phyloP scores from a whole-genome alignment of 2,329 filamentous ascomycete species.

The Juglanconis juglandina region DNA sequence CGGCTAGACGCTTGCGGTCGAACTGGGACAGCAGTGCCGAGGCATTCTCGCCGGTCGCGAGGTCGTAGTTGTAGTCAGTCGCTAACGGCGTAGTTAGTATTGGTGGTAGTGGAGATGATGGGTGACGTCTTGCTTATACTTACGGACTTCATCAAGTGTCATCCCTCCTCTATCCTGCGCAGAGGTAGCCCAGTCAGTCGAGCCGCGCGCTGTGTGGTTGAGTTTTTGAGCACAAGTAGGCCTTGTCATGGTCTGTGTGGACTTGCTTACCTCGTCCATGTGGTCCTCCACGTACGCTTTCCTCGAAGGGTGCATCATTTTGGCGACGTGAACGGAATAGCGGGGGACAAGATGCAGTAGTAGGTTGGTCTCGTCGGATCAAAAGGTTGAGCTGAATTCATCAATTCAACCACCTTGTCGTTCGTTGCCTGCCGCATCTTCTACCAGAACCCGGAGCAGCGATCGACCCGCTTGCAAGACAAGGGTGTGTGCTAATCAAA shows the following conservation, averaged over 20 bases:
- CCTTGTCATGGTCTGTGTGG: slow-evolving; percentile 9
- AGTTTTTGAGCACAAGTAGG: slow-evolving; percentile 21
- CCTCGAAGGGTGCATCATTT: slow-evolving; percentile 79
- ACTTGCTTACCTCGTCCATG: slow-evolving; percentile 57
- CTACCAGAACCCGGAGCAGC: no score
- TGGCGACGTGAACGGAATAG: slow-evolving; percentile 21
- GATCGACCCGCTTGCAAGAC: not conserved
- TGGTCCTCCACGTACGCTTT: slow-evolving; percentile 92
- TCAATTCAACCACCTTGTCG: not conserved
- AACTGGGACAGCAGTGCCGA: slow-evolving; percentile 85
- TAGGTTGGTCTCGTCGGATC: not conserved
- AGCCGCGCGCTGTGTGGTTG: slow-evolving; percentile 20
- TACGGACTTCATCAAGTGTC: slow-evolving; percentile 48
- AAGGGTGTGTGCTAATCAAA: slow-evolving; percentile 1
- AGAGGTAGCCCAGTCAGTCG: slow-evolving; percentile 24
- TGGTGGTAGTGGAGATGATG: not conserved
- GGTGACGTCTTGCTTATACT: slow-evolving; percentile 15
- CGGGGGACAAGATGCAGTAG: not conserved
- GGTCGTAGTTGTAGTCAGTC: slow-evolving; percentile 78
- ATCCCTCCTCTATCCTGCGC: slow-evolving; percentile 36
- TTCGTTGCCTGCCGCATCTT: no score
- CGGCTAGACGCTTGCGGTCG: slow-evolving; percentile 83
- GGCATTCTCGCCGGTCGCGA: slow-evolving; percentile 74
- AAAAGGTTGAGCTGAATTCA: not conserved
- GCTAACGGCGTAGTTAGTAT: slow-evolving; percentile 24